Conservation (phyloP, 768 basidiomycete species). For the Strobilomyces confusus region DNA sequence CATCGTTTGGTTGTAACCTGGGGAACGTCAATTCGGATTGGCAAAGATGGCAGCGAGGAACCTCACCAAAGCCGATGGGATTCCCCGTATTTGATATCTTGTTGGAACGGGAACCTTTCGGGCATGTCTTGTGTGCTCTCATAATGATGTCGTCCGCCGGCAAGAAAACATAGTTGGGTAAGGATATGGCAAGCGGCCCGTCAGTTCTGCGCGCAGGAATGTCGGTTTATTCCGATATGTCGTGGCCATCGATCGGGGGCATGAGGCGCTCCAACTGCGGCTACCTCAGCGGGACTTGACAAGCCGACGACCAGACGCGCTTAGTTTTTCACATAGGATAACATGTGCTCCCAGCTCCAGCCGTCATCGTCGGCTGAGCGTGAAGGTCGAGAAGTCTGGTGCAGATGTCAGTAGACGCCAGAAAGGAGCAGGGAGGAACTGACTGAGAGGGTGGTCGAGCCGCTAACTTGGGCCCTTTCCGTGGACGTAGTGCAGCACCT, state of each 20-base stretch:
- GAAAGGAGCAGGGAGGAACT: neutral
- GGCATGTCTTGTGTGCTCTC: neutral
- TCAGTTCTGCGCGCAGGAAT: neutral
- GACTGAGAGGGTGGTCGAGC: neutral
- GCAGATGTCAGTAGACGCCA: neutral
- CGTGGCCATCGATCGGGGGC: neutral
- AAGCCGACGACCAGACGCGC: neutral
- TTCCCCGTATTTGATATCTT: neutral
- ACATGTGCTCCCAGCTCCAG: neutral
- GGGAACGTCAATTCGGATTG: neutral
- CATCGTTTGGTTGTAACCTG: neutral
- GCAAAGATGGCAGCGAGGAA: neutral
- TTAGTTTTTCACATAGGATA: neutral
- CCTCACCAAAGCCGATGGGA: neutral
- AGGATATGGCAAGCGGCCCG: neutral
- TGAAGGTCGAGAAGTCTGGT: neutral
- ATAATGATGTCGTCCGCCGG: neutral
- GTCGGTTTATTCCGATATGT: neutral
- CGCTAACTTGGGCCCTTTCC: neutral
- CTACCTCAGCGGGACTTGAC: neutral
- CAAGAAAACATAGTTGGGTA: neutral
- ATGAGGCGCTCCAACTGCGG: neutral
- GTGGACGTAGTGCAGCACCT: neutral
- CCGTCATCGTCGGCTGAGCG: neutral
- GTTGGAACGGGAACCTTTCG: neutral